These are phyloP conservation scores for Pestalotiopsis fici DNA, from an alignment of 2,329 filamentous ascomycete species.

Conservation along the genomic window DNA sequence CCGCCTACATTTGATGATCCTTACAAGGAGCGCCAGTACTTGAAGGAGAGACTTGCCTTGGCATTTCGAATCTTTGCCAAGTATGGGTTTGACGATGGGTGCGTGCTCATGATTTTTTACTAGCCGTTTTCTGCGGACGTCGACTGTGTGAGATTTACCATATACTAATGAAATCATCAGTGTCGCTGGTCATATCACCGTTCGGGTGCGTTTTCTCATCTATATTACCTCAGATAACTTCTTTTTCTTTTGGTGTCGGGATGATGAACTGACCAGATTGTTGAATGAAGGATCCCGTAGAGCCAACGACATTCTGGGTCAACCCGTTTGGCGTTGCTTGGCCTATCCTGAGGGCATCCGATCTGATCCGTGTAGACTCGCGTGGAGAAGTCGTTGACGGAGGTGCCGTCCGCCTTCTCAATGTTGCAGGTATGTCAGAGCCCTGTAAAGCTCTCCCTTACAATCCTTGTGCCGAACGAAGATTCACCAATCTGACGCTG, in stretches of 20 bases:
- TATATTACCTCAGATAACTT: not conserved
- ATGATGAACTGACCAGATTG: not conserved
- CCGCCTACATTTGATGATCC: conserved; percentile 24
- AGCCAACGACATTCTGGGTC: conserved; percentile 64
- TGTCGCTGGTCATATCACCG: conserved; percentile 64
- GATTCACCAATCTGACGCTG: not conserved
- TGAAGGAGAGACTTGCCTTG: conserved; percentile 55
- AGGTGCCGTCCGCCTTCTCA: conserved; percentile 41
- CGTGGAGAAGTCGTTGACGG: conserved; percentile 64
- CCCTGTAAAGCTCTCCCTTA: not conserved
- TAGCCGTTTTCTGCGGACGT: not conserved
- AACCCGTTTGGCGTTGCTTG: conserved; percentile 67
- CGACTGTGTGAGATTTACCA: not conserved
- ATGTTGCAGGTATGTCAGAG: conserved; percentile 24
- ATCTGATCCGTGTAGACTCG: conserved; percentile 68
- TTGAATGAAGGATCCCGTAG: conserved; percentile 51
- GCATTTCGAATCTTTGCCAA: conserved; percentile 62
- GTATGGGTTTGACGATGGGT: conserved; percentile 57
- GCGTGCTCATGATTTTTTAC: not conserved
- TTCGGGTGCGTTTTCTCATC: conserved; percentile 35
- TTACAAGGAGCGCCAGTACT: conserved; percentile 47
- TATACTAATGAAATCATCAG: conserved; percentile 13
- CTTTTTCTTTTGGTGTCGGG: not conserved
- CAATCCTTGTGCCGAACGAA: not conserved
- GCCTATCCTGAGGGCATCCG: conserved; percentile 61